Conservation (phyloP, 495 filamentous ascomycete genomes). For the Aspergillus carlsbadensis region DNA sequence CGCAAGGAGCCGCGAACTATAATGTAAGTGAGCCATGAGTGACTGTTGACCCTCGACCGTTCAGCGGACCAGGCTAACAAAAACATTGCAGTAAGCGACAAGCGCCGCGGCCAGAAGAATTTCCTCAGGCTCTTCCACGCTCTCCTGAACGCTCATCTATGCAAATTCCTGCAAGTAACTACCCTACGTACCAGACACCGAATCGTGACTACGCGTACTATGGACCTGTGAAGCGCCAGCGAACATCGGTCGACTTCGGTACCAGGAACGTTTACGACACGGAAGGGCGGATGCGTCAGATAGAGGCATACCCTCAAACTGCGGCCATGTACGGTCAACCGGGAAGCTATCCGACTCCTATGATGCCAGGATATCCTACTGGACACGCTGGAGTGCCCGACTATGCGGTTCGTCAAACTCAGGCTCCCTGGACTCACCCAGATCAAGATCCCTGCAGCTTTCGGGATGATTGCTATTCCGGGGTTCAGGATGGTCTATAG, state of each 20-base stretch:
- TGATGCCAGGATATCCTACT: slow-evolving; percentile 38
- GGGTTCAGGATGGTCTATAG: slow-evolving; percentile 6
- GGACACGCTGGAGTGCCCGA: slow-evolving; percentile 42
- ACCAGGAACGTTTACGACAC: slow-evolving; percentile 40
- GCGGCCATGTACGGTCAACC: slow-evolving; percentile 41
- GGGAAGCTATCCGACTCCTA: slow-evolving; percentile 36
- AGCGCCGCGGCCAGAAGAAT: slow-evolving; percentile 40
- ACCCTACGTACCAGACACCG: slow-evolving; percentile 36
- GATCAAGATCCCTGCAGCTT: slow-evolving; percentile 9
- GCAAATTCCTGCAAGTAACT: slow-evolving; percentile 35
- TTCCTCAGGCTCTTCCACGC: slow-evolving; percentile 34
- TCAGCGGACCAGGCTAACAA: not conserved
- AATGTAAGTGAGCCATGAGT: slow-evolving; percentile 39
- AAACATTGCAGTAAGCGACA: slow-evolving; percentile 39
- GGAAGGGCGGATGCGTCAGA: slow-evolving; percentile 41
- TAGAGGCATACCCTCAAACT: slow-evolving; percentile 42
- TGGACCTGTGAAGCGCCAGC: slow-evolving; percentile 40
- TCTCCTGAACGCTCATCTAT: slow-evolving; percentile 44
- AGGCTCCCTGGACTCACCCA: slow-evolving; percentile 6
- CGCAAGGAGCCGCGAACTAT: slow-evolving; percentile 76
- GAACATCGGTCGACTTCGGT: slow-evolving; percentile 46
- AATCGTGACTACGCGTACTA: slow-evolving; percentile 41
- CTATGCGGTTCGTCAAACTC: slow-evolving; percentile 40
- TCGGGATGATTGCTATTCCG: slow-evolving; percentile 3
- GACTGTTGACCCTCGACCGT: not conserved